phyloP scores from a whole-genome alignment of 2,329 filamentous ascomycete genomes.

The Fusarium sp. region DNA sequence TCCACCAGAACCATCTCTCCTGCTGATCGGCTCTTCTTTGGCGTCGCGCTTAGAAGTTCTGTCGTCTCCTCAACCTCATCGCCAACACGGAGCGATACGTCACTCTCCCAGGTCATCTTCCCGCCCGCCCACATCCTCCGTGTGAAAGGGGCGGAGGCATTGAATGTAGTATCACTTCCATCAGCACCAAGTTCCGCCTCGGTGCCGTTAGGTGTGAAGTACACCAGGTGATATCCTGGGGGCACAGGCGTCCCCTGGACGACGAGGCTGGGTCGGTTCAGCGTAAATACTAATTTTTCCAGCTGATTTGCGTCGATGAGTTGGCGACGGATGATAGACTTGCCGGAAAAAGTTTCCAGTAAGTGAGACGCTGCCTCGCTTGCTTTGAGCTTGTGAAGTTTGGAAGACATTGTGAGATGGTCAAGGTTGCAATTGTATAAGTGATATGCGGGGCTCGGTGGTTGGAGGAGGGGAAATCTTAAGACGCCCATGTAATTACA shows the following conservation, averaged over 20 bases:
- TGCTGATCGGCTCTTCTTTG: constrained; percentile 67
- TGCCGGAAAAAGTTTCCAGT: constrained; percentile 49
- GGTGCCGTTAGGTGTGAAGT: constrained; percentile 70
- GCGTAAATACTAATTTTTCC: constrained; percentile 70
- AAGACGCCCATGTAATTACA: too few relatives aligned
- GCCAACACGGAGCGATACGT: constrained; percentile 61
- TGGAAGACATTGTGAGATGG: constrained; percentile 17
- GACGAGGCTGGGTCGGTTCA: constrained; percentile 62
- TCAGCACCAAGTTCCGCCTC: constrained; percentile 69
- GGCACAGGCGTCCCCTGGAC: constrained; percentile 64
- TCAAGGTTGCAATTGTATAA: constrained; percentile 2
- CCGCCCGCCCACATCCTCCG: constrained; percentile 78
- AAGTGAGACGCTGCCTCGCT: constrained; percentile 53
- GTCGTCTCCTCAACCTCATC: constrained; percentile 70
- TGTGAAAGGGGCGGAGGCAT: constrained; percentile 70
- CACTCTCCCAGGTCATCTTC: constrained; percentile 63
- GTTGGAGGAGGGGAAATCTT: constrained; percentile 7
- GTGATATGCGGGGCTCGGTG: constrained; percentile 19
- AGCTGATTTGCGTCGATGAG: constrained; percentile 73
- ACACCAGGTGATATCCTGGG: constrained; percentile 72
- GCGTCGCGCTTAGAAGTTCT: constrained; percentile 63
- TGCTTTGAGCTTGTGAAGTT: constrained; percentile 37
- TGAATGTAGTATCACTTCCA: constrained; percentile 72
- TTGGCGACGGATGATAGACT: constrained; percentile 57
- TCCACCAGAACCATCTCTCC: constrained; percentile 75